phyloP scores from a whole-genome alignment of 2,329 filamentous ascomycete genomes.

The Shiraia bambusicola region DNA sequence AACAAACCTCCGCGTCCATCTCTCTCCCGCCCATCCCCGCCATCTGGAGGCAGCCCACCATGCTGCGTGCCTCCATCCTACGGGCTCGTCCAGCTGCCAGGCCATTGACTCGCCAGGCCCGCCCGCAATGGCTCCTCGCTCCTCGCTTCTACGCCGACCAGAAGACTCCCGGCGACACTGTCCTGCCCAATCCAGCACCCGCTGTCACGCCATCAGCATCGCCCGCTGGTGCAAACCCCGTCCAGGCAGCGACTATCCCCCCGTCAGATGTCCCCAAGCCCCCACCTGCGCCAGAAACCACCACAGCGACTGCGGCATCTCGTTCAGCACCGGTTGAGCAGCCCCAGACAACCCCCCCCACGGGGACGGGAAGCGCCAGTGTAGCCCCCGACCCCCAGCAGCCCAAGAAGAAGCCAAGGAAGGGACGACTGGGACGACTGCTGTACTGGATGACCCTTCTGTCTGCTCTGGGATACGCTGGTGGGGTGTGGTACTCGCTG shows the following conservation, averaged over 20 bases:
- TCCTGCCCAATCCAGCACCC: constrained; percentile 39
- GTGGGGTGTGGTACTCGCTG: constrained; percentile 89
- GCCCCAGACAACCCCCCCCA: constrained; percentile 43
- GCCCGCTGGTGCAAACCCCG: constrained; percentile 37
- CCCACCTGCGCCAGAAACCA: constrained; percentile 46
- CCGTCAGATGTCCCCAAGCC: constrained; percentile 52
- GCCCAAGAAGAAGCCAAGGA: constrained; percentile 48
- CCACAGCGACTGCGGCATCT: constrained; percentile 34
- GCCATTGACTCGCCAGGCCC: constrained; percentile 34
- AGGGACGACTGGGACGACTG: constrained; percentile 73
- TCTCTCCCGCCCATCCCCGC: constrained; percentile 16
- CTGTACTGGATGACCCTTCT: constrained; percentile 76
- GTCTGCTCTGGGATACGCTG: constrained; percentile 75
- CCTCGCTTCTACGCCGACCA: constrained; percentile 56
- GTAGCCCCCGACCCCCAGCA: constrained; percentile 45
- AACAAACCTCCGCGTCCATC: constrained; percentile 14
- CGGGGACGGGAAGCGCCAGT: constrained; percentile 46
- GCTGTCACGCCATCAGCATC: constrained; percentile 43
- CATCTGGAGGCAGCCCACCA: constrained; percentile 49
- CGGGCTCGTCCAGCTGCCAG: constrained; percentile 49
- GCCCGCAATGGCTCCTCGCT: constrained; percentile 41
- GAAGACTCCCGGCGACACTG: constrained; percentile 46
- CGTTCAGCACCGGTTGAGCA: constrained; percentile 35
- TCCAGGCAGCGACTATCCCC: constrained; percentile 47
- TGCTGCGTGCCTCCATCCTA: constrained; percentile 59